Conservation (phyloP, 2,329 filamentous ascomycete species). For the Aspergillus novoparasiticus region DNA sequence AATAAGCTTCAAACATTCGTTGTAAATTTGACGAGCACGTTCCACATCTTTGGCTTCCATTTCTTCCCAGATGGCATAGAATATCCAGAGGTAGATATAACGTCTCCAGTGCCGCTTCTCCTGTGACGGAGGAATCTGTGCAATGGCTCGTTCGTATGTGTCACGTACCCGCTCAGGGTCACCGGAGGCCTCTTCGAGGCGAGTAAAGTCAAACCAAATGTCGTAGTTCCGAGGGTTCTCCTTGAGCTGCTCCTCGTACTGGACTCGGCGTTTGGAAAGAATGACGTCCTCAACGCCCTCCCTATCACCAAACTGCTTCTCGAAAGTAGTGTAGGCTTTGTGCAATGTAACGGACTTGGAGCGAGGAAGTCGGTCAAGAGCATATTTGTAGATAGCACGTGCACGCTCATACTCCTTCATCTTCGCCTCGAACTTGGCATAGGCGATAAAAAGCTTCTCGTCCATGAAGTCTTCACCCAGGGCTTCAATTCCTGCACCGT, state of each 20-base stretch:
- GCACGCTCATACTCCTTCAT: conserved; percentile 94
- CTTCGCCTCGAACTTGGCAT: conserved; percentile 92
- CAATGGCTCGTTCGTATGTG: conserved; percentile 92
- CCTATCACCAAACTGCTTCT: conserved; percentile 94
- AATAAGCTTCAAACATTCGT: conserved; percentile 81
- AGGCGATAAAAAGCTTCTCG: conserved; percentile 92
- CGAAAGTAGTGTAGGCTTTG: conserved; percentile 94
- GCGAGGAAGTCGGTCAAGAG: conserved; percentile 84
- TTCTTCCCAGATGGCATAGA: conserved; percentile 96
- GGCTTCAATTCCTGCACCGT: conserved; percentile 82
- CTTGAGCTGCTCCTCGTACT: conserved; percentile 92
- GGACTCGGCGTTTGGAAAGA: conserved; percentile 85
- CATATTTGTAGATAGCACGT: conserved; percentile 95
- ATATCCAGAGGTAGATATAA: conserved; percentile 97
- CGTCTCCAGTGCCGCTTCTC: conserved; percentile 97
- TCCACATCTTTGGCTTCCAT: conserved; percentile 76
- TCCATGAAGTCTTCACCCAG: conserved; percentile 95
- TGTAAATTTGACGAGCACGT: conserved; percentile 86
- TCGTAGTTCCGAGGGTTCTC: conserved; percentile 97
- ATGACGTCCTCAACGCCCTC: conserved; percentile 96
- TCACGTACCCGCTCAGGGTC: conserved; percentile 84
- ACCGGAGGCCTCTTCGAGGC: conserved; percentile 82
- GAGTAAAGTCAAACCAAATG: conserved; percentile 92
- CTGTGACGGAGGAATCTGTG: conserved; percentile 89
- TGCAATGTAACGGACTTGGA: conserved; percentile 84